Conservation (phyloP, 2,329 filamentous ascomycete species). For the Cytospora mali region DNA sequence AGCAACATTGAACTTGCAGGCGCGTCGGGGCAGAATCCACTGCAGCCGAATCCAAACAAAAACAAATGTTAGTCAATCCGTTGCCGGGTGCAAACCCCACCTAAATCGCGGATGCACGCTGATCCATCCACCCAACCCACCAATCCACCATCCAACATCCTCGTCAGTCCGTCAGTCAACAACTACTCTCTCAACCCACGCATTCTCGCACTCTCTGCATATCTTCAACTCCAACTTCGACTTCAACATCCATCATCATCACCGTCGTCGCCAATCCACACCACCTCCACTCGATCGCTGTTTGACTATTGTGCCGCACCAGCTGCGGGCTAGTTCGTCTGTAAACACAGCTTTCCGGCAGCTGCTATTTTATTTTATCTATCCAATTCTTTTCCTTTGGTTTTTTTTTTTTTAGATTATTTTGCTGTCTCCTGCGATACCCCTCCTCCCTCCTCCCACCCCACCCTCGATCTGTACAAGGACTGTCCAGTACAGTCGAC, state of each 20-base stretch:
- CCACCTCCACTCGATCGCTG: background rate
- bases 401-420: slow-evolving; percentile 10
- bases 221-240: background rate
- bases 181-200: background rate
- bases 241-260: slow-evolving; percentile 6
- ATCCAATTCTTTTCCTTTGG: slow-evolving; percentile 5
- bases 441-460: slow-evolving; percentile 23
- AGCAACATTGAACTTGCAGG: slow-evolving; percentile 6
- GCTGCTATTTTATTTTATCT: background rate
- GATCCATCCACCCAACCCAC: background rate
- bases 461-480: background rate
- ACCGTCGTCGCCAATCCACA: slow-evolving; percentile 3
- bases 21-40: background rate
- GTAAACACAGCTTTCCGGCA: background rate
- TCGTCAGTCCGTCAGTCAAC: background rate
- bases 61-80: slow-evolving; percentile 13
- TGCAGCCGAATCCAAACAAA: slow-evolving; percentile 15
- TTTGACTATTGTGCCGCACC: background rate
- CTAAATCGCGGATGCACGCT: background rate
- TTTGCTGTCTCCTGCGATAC: slow-evolving; percentile 27
- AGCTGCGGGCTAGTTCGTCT: background rate
- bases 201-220: slow-evolving; percentile 9
- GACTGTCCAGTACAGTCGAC: background rate
- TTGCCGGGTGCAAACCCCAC: slow-evolving; percentile 13
- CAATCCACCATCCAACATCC: too few species aligned